These are phyloP conservation scores for Penicillium sp. DNA, from an alignment of 2,329 filamentous ascomycete genomes.

Conservation along the genomic window DNA sequence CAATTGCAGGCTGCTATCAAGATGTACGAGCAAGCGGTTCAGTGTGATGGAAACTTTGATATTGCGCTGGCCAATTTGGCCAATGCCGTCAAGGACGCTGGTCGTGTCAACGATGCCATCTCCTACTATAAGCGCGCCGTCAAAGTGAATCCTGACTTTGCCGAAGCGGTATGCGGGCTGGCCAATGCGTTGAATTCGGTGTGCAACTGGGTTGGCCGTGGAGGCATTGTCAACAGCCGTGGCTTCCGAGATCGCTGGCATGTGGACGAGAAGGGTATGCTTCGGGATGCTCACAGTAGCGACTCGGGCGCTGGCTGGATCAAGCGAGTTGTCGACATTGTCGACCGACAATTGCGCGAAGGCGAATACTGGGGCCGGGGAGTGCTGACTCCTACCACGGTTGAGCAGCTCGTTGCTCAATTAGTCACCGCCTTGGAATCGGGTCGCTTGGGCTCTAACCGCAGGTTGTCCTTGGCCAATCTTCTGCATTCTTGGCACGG, in stretches of 20 bases:
- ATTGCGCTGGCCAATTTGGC: slow-evolving; percentile 95
- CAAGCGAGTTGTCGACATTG: slow-evolving; percentile 86
- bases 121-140: slow-evolving; percentile 89
- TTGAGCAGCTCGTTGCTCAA: slow-evolving; percentile 56
- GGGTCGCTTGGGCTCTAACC: slow-evolving; percentile 27
- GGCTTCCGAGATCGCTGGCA: slow-evolving; percentile 89
- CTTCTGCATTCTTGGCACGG: slow-evolving; percentile 64
- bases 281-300: slow-evolving; percentile 70
- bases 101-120: slow-evolving; percentile 88
- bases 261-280: slow-evolving; percentile 79
- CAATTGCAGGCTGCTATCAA: slow-evolving; percentile 87
- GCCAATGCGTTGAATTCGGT: slow-evolving; percentile 96
- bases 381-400: slow-evolving; percentile 59
- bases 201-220: slow-evolving; percentile 89
- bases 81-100: slow-evolving; percentile 97
- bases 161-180: slow-evolving; percentile 93
- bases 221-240: slow-evolving; percentile 74
- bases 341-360: slow-evolving; percentile 82
- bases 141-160: slow-evolving; percentile 88
- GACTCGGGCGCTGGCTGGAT: slow-evolving; percentile 75
- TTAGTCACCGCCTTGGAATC: slow-evolving; percentile 40
- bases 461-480: slow-evolving; percentile 33
- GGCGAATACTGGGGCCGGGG: slow-evolving; percentile 84
- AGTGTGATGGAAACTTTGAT: slow-evolving; percentile 91
- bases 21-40: slow-evolving; percentile 96